Conservation (phyloP, 768 basidiomycete species). For the Suillus hirtellus region DNA sequence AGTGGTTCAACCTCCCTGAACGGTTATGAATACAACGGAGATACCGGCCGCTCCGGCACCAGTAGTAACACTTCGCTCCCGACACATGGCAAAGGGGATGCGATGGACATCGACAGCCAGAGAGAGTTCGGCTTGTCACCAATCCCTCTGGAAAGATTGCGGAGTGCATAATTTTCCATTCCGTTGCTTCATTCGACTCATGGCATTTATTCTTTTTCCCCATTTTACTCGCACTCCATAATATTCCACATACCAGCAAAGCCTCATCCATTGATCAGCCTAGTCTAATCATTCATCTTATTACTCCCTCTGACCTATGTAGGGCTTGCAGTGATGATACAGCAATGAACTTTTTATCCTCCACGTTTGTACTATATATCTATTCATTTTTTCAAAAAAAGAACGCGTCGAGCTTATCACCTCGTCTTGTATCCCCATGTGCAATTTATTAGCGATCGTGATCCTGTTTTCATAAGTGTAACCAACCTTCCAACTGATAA, state of each 20-base stretch:
- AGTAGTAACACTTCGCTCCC: constrained; percentile 12
- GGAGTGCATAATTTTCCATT: constrained; percentile 15
- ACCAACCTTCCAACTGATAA: not conserved
- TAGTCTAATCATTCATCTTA: constrained; percentile 34
- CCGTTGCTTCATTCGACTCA: constrained; percentile 10
- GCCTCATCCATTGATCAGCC: constrained; percentile 19
- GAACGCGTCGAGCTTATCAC: not conserved
- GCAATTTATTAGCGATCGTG: constrained; percentile 5
- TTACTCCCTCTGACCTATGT: constrained; percentile 21
- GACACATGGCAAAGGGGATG: constrained; percentile 9
- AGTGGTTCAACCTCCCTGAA: constrained; percentile 22
- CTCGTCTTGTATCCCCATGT: not conserved
- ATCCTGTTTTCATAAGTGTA: constrained; percentile 4
- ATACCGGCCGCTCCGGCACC: constrained; percentile 11
- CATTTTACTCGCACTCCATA: constrained; percentile 18
- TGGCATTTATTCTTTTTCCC: constrained; percentile 16
- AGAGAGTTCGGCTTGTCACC: constrained; percentile 20
- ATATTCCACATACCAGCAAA: constrained; percentile 32
- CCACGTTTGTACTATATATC: not conserved
- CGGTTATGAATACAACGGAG: constrained; percentile 20
- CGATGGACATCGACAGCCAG: constrained; percentile 27
- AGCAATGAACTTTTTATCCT: constrained; percentile 2
- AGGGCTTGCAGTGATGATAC: not conserved
- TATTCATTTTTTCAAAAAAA: not conserved
- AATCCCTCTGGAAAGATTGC: constrained; percentile 20